Evolutionary conservation across 2,329 filamentous ascomycete species (phyloP), one percentile per base, ranked within the genome.

Genomic region (Fusarium gaditjirri): DNA sequence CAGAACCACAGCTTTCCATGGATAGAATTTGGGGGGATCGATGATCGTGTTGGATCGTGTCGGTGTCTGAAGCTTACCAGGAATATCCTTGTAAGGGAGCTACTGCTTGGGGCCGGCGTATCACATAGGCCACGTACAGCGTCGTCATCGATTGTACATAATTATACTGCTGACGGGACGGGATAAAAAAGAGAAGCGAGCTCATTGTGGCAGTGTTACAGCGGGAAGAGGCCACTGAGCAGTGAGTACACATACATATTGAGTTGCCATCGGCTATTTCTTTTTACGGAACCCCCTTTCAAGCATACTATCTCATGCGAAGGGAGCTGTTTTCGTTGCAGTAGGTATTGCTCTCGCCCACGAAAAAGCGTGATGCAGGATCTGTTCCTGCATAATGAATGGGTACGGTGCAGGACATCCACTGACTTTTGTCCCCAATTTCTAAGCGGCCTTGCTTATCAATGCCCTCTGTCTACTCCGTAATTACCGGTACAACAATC

Each of bases 101-200:
- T 66, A 62, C 38, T 57, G 35, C 35, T 29, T 49, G 46, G 29
- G 33, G 56, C 57, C 39, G 33, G 41, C 33, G 41, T 56, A 73
- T 67, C 56, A 53, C 54, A 54, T 13, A 58, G 70, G 70, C 70
- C 70, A 50, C 66, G 70, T 73, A 49, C 33, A 68, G 46, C 67
- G 59, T 73, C 71, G 71, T 73, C 71, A 73, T 73, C 47, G 62
- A 71, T 55, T 61, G 50, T 58, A n/a, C n/a, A n/a, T n/a, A 64
- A 61, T 68, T 54, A 55, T 60, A 33, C 58, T 63, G 41, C 43
- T 65, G 43, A 42, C 23, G 25, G 17, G 47, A 42, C 23, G 41
- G 23, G 39, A 54, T 57, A 10, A 39, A 39, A 25, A 44, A 38
- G 12, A 46, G 58, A 39, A 39, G 11, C 27, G 33, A 33, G 25